Conservation (phyloP, 176 grass and related monocot genomes). For the Tillandsia fasciculata region DNA sequence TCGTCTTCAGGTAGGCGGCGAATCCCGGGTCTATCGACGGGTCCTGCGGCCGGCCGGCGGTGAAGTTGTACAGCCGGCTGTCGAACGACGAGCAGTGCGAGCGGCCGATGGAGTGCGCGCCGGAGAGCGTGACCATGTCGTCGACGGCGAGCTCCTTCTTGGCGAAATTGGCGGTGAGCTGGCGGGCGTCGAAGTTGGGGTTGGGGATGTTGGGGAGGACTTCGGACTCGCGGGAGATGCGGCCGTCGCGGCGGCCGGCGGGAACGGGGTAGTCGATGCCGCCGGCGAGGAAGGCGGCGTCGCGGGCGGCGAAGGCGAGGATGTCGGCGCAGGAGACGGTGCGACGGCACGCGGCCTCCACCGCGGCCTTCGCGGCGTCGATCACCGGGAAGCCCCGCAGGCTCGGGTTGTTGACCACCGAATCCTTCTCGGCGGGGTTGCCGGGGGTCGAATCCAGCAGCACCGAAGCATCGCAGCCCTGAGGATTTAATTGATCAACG, state of each 20-base stretch:
- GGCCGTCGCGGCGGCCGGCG: constrained; percentile 7
- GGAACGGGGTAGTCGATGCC: constrained; percentile 8
- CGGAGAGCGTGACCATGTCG: constrained; percentile 50
- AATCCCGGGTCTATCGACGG: constrained; percentile 16
- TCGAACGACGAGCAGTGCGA: constrained; percentile 38
- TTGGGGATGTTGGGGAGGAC: too few relatives aligned
- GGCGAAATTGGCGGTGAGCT: constrained; percentile 22
- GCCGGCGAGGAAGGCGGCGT: constrained; percentile 31
- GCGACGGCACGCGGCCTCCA: constrained; percentile 35
- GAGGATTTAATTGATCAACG: too few relatives aligned
- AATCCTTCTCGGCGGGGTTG: constrained; percentile 29
- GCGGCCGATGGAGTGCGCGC: constrained; percentile 43
- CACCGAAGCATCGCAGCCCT: constrained; percentile 45
- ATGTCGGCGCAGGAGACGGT: constrained; percentile 60
- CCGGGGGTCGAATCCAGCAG: constrained; percentile 36
- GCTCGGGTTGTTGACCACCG: constrained; percentile 30
- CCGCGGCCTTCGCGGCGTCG: constrained; percentile 39
- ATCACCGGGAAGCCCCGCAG: constrained; percentile 42
- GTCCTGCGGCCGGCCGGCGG: neutral
- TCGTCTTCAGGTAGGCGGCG: neutral
- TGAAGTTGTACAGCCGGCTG: constrained; percentile 2
- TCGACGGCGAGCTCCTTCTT: constrained; percentile 10
- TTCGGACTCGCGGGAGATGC: too few relatives aligned
- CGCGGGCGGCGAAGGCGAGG: constrained; percentile 42
- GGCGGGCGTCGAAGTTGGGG: neutral